phyloP scores from a whole-genome alignment of 2,329 filamentous ascomycete genomes.

The Bipolaris sorokiniana region DNA sequence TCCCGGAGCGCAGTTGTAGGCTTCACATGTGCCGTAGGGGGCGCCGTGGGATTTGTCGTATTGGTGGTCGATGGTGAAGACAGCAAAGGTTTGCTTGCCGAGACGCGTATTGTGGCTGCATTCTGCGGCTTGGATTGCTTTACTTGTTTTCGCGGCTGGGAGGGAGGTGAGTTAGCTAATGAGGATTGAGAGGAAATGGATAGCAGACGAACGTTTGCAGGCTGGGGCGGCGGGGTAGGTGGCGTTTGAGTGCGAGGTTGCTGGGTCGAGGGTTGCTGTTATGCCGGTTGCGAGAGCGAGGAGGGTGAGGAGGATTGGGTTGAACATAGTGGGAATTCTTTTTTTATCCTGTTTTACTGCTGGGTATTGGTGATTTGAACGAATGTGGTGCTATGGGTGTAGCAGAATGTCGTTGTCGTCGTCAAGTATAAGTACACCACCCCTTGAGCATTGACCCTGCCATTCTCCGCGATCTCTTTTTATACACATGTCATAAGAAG shows the following conservation, averaged over 20 bases:
- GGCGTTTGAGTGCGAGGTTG: slow-evolving; percentile 48
- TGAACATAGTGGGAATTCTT: slow-evolving; percentile 1
- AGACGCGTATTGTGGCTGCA: slow-evolving; percentile 52
- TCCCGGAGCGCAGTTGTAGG: slow-evolving; percentile 32
- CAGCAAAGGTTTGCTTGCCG: slow-evolving; percentile 48
- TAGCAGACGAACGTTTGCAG: slow-evolving; percentile 29
- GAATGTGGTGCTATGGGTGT: neutral
- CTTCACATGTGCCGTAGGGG: slow-evolving; percentile 56
- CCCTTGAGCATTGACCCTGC: too few species aligned
- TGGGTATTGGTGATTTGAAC: neutral
- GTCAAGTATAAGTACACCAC: neutral
- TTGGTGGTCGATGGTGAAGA: slow-evolving; percentile 54
- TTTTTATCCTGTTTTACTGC: neutral
- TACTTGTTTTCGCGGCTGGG: slow-evolving; percentile 39
- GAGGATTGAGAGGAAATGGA: rapidly evolving
- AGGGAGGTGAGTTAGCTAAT: neutral
- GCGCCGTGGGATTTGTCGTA: slow-evolving; percentile 53
- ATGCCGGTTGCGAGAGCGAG: slow-evolving; percentile 22
- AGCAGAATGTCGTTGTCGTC: too few species aligned
- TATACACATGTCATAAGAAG: neutral
- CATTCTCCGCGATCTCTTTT: neutral
- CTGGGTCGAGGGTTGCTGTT: slow-evolving; percentile 47
- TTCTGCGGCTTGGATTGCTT: slow-evolving; percentile 52
- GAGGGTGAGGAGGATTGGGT: slow-evolving; percentile 11
- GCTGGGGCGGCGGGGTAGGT: slow-evolving; percentile 34